phyloP scores from a whole-genome alignment of 345 rosid genomes.

The Leavenworthia alabamica region DNA sequence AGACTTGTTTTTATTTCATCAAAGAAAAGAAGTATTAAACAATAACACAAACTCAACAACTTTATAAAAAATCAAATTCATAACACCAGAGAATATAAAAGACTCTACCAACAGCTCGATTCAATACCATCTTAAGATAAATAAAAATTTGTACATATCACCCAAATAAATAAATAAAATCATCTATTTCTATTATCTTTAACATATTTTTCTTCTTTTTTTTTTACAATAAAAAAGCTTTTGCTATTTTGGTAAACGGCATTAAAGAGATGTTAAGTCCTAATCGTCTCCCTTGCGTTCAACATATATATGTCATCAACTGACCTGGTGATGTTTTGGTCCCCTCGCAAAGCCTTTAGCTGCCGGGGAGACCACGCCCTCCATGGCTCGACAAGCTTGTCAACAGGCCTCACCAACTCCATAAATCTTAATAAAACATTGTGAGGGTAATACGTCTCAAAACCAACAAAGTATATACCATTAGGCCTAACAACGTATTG shows the following conservation, averaged over 20 bases:
- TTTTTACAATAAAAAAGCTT: too few species aligned
- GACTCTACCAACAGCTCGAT: too few species aligned
- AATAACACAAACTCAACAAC: too few species aligned
- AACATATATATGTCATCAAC: not conserved
- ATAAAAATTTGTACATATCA: too few species aligned
- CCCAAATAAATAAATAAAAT: too few species aligned
- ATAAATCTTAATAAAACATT: constrained; percentile 13
- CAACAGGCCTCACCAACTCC: constrained; percentile 28
- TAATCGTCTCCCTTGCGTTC: not conserved
- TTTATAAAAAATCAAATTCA: too few species aligned
- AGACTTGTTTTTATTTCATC: too few species aligned
- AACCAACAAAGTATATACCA: constrained; percentile 29
- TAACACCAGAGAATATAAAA: too few species aligned
- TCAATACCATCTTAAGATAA: too few species aligned
- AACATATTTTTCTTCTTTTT: too few species aligned
- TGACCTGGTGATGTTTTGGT: not conserved
- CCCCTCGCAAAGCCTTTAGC: constrained; percentile 16
- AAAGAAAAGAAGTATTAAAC: too few species aligned
- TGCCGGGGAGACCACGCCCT: constrained; percentile 30
- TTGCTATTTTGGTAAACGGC: not conserved
- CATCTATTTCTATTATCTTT: too few species aligned
- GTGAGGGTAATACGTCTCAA: constrained; percentile 26
- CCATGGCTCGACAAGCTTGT: constrained; percentile 31
- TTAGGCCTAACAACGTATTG: constrained; percentile 21
- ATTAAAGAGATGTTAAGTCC: constrained; percentile 13